Evolutionary conservation across 139 green algal genomes (phyloP).

Genomic region (Pleodorina starrii): DNA sequence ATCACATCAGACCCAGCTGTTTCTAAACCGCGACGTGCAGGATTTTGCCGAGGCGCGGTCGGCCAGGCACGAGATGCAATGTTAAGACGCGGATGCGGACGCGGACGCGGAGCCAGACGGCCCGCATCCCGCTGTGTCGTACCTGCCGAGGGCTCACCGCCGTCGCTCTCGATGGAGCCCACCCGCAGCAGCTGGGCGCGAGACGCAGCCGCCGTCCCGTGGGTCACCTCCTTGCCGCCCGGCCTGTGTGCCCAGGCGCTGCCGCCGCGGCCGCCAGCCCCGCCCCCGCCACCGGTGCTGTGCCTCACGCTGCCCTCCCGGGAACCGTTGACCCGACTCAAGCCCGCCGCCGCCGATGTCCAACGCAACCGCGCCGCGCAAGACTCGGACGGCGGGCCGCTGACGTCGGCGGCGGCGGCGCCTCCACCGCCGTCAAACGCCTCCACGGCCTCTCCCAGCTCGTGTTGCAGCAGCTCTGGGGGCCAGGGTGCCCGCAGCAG

Average conservation of each 20-base stretch:
- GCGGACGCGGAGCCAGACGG: too few species aligned
- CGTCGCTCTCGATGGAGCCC: neutral
- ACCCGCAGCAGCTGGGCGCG: neutral
- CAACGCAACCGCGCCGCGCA: neutral
- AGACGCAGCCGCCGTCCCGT: neutral
- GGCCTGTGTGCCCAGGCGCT: neutral
- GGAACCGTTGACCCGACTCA: neutral
- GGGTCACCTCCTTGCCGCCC: neutral
- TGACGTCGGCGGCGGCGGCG: neutral
- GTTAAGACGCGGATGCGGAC: neutral
- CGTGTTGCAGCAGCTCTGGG: slow-evolving; percentile 26
- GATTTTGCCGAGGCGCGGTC: too few species aligned
- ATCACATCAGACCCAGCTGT: too few species aligned
- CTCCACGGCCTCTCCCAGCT: slow-evolving; percentile 19
- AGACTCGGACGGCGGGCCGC: neutral
- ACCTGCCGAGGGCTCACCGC: neutral
- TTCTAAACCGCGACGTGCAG: too few species aligned
- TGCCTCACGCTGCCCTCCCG: neutral
- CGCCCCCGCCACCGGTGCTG: neutral
- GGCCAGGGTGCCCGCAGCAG: slow-evolving; percentile 10
- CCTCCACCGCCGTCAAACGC: neutral
- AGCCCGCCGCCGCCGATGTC: neutral
- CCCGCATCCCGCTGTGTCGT: neutral
- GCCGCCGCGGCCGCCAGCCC: neutral
- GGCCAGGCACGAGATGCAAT: too few species aligned